phyloP scores from a whole-genome alignment of 2,329 filamentous ascomycete genomes.

The Paraphaeosphaeria sporulosa region DNA sequence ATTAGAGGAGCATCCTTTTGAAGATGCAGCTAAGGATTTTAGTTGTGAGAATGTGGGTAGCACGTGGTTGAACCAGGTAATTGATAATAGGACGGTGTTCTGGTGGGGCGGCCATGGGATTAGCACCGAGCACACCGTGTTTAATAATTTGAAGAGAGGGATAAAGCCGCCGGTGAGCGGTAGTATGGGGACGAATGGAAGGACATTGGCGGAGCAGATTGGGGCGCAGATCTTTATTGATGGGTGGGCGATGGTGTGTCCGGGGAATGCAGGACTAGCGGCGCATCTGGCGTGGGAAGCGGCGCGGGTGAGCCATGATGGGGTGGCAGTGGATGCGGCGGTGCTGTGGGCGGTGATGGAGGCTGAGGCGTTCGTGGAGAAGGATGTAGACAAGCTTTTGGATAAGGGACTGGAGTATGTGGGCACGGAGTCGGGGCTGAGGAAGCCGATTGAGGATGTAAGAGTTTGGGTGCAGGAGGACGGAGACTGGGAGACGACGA shows the following conservation, averaged over 20 bases:
- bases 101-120: slow-evolving; percentile 53
- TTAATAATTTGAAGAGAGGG: slow-evolving; percentile 48
- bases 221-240: slow-evolving; percentile 22
- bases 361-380: slow-evolving; percentile 46
- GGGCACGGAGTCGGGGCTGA: slow-evolving; percentile 38
- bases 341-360: slow-evolving; percentile 52
- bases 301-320: slow-evolving; percentile 50
- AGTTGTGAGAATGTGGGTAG: slow-evolving; percentile 7
- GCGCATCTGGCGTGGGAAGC: slow-evolving; percentile 44
- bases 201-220: slow-evolving; percentile 19
- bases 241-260: slow-evolving; percentile 16
- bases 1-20: slow-evolving; percentile 23
- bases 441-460: slow-evolving; percentile 37
- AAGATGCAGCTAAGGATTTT: background rate
- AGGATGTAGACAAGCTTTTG: slow-evolving; percentile 44
- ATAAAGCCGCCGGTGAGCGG: slow-evolving; percentile 36
- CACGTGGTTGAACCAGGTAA: slow-evolving; percentile 42
- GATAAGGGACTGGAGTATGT: slow-evolving; percentile 41
- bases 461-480: slow-evolving; percentile 39
- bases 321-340: slow-evolving; percentile 49
- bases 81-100: slow-evolving; percentile 42
- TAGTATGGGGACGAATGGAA: slow-evolving; percentile 16
- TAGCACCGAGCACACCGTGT: slow-evolving; percentile 52
- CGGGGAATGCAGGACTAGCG: slow-evolving; percentile 28
- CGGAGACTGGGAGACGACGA: slow-evolving; percentile 42